phyloP scores from a whole-genome alignment of 768 basidiomycete species.

The Coprinellus micaceus region DNA sequence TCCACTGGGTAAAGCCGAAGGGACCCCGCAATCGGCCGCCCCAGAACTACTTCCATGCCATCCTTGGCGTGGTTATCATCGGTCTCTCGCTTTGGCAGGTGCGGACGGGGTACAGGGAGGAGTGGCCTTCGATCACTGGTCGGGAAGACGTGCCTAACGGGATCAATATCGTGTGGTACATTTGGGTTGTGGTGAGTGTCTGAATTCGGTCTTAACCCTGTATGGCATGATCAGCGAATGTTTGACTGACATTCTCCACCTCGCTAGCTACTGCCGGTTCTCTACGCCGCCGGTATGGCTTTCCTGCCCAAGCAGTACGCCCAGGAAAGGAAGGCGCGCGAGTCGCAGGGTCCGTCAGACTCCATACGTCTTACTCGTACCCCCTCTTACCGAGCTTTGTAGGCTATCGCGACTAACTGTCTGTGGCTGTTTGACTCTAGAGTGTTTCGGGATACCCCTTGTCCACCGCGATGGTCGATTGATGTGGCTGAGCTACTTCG shows the following conservation, averaged over 20 bases:
- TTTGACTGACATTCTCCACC: not conserved
- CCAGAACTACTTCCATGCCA: constrained; percentile 58
- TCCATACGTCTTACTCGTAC: no score
- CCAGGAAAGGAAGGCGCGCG: constrained; percentile 37
- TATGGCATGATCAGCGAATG: not conserved
- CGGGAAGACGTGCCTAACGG: constrained; percentile 32
- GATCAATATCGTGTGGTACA: constrained; percentile 40
- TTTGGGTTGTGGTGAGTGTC: constrained; percentile 46
- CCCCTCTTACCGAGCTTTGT: no score
- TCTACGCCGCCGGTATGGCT: constrained; percentile 39
- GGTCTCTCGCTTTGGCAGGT: constrained; percentile 49
- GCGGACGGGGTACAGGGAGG: constrained; percentile 39
- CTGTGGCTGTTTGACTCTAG: no score
- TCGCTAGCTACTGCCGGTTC: constrained; percentile 38
- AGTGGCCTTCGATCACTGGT: constrained; percentile 49
- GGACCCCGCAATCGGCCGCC: constrained; percentile 34
- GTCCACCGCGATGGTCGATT: no score
- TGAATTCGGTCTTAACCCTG: not conserved
- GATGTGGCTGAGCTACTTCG: no score
- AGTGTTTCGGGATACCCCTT: no score
- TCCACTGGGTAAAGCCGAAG: constrained; percentile 51
- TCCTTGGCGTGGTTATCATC: constrained; percentile 49
- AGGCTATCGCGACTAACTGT: no score
- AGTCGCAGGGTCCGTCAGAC: no score
- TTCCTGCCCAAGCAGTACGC: constrained; percentile 45